phyloP scores from a whole-genome alignment of 495 filamentous ascomycete genomes.

The Annulohypoxylon bovei region DNA sequence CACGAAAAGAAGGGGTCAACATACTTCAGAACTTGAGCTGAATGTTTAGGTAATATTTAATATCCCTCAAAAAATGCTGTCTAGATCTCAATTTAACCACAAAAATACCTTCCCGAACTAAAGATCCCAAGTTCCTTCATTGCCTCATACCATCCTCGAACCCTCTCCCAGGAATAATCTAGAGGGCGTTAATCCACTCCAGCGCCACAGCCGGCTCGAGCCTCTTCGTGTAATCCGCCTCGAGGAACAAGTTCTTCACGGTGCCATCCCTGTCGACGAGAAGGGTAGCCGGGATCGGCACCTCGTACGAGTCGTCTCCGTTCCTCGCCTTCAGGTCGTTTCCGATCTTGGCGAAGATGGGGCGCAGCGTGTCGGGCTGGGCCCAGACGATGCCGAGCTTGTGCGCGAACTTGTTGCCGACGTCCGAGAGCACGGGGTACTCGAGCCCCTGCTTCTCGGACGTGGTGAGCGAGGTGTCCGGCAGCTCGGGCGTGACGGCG shows the following conservation, averaged over 20 bases:
- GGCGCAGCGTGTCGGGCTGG: neutral
- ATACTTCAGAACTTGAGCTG: too few species aligned
- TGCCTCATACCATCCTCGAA: neutral
- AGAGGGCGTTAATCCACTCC: neutral
- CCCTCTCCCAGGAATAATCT: too few species aligned
- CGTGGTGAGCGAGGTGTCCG: neutral
- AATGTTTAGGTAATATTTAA: too few species aligned
- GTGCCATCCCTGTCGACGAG: slow-evolving; percentile 2
- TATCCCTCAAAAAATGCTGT: too few species aligned
- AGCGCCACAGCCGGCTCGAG: neutral
- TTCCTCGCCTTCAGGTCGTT: neutral
- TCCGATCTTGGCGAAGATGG: neutral
- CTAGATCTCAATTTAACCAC: too few species aligned
- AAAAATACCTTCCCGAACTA: too few species aligned
- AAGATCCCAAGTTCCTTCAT: too few species aligned
- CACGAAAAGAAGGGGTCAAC: too few species aligned
- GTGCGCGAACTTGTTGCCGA: neutral
- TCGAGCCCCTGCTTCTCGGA: slow-evolving; percentile 5
- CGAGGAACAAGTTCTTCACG: neutral
- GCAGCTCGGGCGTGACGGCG: neutral
- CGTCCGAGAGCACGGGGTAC: neutral
- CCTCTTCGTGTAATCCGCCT: neutral
- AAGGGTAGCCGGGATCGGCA: neutral
- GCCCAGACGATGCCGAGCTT: neutral
- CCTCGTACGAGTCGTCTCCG: neutral